Conservation (phyloP, 2,329 filamentous ascomycete genomes). For the Atkinsonella hypoxylon region DNA sequence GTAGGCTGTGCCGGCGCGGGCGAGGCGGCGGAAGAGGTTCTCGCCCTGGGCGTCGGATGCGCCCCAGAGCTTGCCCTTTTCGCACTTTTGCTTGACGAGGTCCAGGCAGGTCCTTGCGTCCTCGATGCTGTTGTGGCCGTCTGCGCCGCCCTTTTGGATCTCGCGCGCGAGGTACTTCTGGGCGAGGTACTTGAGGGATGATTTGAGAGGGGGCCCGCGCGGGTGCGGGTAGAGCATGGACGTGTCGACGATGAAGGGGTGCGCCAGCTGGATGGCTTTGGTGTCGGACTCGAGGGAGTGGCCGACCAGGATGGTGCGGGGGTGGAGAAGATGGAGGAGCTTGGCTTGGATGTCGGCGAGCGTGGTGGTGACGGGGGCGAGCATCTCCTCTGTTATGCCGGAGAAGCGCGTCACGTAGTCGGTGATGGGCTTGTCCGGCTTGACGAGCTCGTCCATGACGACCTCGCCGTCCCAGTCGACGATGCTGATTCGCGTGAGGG, state of each 20-base stretch:
- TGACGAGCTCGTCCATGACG: slow-evolving; percentile 82
- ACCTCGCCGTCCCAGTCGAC: slow-evolving; percentile 75
- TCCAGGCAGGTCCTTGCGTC: slow-evolving; percentile 87
- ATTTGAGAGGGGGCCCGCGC: slow-evolving; percentile 78
- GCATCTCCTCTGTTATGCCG: slow-evolving; percentile 79
- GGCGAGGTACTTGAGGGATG: slow-evolving; percentile 77
- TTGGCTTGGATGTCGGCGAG: slow-evolving; percentile 71
- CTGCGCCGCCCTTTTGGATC: slow-evolving; percentile 68
- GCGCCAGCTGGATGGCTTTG: slow-evolving; percentile 70
- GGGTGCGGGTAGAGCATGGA: slow-evolving; percentile 83
- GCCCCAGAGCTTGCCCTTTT: slow-evolving; percentile 81
- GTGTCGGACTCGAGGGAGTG: slow-evolving; percentile 78
- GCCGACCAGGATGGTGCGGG: slow-evolving; percentile 62
- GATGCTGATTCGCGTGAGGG: slow-evolving; percentile 80
- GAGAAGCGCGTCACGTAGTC: slow-evolving; percentile 90
- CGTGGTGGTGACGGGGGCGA: slow-evolving; percentile 72
- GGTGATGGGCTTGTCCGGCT: slow-evolving; percentile 74
- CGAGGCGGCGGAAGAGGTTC: slow-evolving; percentile 78
- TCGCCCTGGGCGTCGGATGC: slow-evolving; percentile 68
- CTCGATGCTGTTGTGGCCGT: slow-evolving; percentile 83
- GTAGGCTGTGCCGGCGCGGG: slow-evolving; percentile 48
- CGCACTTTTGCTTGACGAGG: slow-evolving; percentile 89
- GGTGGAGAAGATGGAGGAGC: slow-evolving; percentile 59
- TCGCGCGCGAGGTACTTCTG: slow-evolving; percentile 77
- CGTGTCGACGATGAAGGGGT: slow-evolving; percentile 91